A percentile compares a stretch with the other conserved stretches of the same genome.
Conservation (phyloP, 106 monocot genomes). For the Platanthera zijinensis region DNA sequence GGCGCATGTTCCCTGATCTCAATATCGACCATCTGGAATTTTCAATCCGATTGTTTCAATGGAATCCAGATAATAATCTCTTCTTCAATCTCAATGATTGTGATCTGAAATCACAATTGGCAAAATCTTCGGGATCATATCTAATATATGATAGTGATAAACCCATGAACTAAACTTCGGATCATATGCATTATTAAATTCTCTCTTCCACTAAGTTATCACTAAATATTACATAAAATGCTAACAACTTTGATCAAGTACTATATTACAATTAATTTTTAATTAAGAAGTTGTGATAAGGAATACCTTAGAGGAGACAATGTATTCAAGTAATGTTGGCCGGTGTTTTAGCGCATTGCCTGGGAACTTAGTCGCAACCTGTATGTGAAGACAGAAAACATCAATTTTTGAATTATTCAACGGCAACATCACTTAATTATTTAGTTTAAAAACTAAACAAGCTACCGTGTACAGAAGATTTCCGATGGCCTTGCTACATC, state of each 20-base stretch:
- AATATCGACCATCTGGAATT: too few relatives aligned
- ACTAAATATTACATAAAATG: neutral
- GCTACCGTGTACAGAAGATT: conserved; percentile 86
- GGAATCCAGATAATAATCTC: too few relatives aligned
- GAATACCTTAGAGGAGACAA: conserved; percentile 63
- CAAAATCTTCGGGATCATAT: too few relatives aligned
- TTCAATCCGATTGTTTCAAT: too few relatives aligned
- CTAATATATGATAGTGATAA: too few relatives aligned
- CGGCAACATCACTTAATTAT: neutral
- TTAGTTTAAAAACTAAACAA: neutral
- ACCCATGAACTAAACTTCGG: neutral
- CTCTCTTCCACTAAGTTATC: neutral
- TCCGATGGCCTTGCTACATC: conserved; percentile 65
- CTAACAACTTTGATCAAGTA: neutral
- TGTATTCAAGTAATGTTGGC: conserved; percentile 52
- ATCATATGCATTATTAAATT: neutral
- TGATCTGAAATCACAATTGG: too few relatives aligned
- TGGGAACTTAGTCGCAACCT: conserved; percentile 87
- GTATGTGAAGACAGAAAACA: neutral
- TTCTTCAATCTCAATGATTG: too few relatives aligned
- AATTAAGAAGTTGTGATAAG: neutral
- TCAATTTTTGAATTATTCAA: neutral
- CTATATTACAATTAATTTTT: neutral
- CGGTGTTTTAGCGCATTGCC: conserved; percentile 77
- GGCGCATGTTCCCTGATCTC: too few relatives aligned